A percentile compares a stretch with the other conserved stretches of the same genome.
Evolutionary conservation across 805 yeast species (phyloP).

Genomic region (Saturnispora gosingensis): DNA sequence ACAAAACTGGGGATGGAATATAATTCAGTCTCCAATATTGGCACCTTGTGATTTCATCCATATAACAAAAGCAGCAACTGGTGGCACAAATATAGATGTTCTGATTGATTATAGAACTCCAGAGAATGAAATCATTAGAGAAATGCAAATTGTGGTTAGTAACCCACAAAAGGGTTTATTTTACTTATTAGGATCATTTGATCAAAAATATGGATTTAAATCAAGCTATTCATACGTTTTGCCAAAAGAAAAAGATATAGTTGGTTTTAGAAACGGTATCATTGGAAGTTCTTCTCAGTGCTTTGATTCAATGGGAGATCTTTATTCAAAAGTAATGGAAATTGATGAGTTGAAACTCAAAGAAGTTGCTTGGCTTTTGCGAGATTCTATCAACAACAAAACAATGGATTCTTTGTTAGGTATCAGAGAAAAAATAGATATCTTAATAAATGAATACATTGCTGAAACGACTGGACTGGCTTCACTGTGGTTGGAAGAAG

Average conservation of each 20-base stretch:
- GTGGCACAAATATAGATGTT: constrained; percentile 1
- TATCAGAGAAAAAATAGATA: constrained; percentile 5
- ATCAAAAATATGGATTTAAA: constrained; percentile 4
- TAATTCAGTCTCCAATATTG: constrained; percentile 8
- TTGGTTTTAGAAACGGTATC: not conserved
- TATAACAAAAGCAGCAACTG: not conserved
- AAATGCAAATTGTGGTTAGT: constrained; percentile 8
- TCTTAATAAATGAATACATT: constrained; percentile 3
- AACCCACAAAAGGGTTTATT: not conserved
- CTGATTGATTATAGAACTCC: constrained; percentile 8
- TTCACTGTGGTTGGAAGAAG: not conserved
- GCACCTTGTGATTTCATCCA: constrained; percentile 7
- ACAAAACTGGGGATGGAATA: constrained; percentile 5
- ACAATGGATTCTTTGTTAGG: constrained; percentile 1
- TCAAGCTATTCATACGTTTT: not conserved
- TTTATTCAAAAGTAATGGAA: constrained; percentile 1
- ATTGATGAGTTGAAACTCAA: not conserved
- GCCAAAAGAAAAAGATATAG: not conserved
- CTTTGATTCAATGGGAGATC: not conserved
- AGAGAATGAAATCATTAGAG: constrained; percentile 2
- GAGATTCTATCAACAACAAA: not conserved
- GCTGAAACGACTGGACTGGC: not conserved
- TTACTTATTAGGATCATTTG: constrained; percentile 9
- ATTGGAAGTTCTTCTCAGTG: not conserved
- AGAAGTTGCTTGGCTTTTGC: constrained; percentile 2